These are phyloP conservation scores for Lathyrus sativus DNA, from an alignment of 306 rosid species.

Conservation along the genomic window DNA sequence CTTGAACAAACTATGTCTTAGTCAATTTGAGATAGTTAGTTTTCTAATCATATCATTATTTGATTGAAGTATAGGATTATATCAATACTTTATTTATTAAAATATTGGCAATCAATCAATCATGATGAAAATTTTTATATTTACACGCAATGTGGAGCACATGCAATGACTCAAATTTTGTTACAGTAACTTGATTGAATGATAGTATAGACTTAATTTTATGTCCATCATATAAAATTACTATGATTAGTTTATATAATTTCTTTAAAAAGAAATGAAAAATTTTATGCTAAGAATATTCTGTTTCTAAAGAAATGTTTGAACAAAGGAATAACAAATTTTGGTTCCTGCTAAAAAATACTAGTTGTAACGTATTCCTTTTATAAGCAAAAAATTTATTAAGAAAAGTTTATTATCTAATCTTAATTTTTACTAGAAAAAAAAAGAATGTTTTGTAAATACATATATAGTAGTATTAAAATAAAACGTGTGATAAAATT, in stretches of 20 bases:
- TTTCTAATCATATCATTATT: conserved; percentile 23
- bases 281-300: background rate
- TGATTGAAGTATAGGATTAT: background rate
- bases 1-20: conserved; percentile 12
- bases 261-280: background rate
- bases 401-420: too few relatives aligned
- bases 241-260: background rate
- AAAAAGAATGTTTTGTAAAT: too few relatives aligned
- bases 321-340: too few relatives aligned
- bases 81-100: background rate
- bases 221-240: background rate
- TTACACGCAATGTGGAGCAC: conserved; percentile 6
- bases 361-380: too few relatives aligned
- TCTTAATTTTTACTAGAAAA: too few relatives aligned
- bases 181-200: background rate
- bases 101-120: conserved; percentile 1
- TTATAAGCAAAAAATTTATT: too few relatives aligned
- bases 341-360: too few relatives aligned
- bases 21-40: conserved; percentile 20
- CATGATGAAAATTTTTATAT: background rate
- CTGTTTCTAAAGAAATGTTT: too few relatives aligned
- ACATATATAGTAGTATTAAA: too few relatives aligned
- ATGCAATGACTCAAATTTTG: conserved; percentile 8
- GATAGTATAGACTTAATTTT: background rate
- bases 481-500: background rate